Percentiles rank a stretch among this genome's conserved stretches.
Conservation (phyloP, 1,284 basidiomycete genomes). For the Cutaneotrichosporon mucoides region DNA sequence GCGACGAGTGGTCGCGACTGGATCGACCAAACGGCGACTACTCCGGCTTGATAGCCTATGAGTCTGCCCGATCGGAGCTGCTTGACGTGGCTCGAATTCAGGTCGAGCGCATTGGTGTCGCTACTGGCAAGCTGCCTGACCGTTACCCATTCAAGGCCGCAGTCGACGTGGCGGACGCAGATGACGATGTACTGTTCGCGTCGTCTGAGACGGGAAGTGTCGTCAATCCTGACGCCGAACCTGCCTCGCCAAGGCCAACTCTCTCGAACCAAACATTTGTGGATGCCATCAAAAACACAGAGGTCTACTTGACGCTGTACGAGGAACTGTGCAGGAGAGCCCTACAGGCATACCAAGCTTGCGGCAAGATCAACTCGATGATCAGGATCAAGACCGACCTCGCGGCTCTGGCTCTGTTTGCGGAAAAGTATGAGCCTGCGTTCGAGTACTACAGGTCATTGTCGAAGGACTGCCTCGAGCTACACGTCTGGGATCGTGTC, state of each 20-base stretch:
- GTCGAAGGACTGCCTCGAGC: slow-evolving; percentile 35
- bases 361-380: slow-evolving; percentile 75
- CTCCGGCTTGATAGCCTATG: slow-evolving; percentile 56
- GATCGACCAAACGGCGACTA: slow-evolving; percentile 51
- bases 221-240: neutral
- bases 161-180: slow-evolving; percentile 4
- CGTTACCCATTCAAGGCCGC: slow-evolving; percentile 36
- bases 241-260: slow-evolving; percentile 7
- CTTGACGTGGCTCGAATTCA: slow-evolving; percentile 46
- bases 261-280: slow-evolving; percentile 66
- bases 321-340: slow-evolving; percentile 68
- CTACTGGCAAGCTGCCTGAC: slow-evolving; percentile 35
- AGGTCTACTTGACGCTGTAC: slow-evolving; percentile 71
- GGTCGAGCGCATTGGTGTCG: slow-evolving; percentile 44
- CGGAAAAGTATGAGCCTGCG: slow-evolving; percentile 28
- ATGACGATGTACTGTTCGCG: neutral
- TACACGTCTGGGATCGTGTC: slow-evolving; percentile 38
- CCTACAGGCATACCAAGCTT: slow-evolving; percentile 73
- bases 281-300: slow-evolving; percentile 57
- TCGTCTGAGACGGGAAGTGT: neutral
- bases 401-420: slow-evolving; percentile 76
- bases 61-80: slow-evolving; percentile 43
- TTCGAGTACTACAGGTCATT: slow-evolving; percentile 34
- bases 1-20: slow-evolving; percentile 64
- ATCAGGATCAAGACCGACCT: slow-evolving; percentile 76